These are phyloP conservation scores for Xylaria bambusicola DNA, from an alignment of 495 filamentous ascomycete species.

Conservation along the genomic window DNA sequence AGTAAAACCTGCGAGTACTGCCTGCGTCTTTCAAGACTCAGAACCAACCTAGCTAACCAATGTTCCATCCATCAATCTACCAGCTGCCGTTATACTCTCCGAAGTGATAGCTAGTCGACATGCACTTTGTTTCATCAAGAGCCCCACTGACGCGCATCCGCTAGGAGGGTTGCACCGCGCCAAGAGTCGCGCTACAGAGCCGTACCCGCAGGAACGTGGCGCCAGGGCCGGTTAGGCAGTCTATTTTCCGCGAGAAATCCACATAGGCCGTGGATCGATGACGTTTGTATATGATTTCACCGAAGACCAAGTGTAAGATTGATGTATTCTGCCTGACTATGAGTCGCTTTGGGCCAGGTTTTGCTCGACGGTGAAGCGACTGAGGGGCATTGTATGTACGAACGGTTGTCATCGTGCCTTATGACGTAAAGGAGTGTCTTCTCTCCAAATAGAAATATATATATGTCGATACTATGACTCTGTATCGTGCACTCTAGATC, in stretches of 20 bases:
- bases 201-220: neutral
- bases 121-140: neutral
- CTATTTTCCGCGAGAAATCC: neutral
- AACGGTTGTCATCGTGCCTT: neutral
- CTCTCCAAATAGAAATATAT: neutral
- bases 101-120: neutral
- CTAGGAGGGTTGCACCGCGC: neutral
- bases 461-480: neutral
- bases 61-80: too few species aligned
- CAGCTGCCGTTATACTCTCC: too few species aligned
- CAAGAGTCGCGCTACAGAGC: neutral
- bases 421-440: slow-evolving; percentile 5
- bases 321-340: neutral
- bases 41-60: too few species aligned
- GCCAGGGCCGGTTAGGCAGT: too few species aligned
- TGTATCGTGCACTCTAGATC: neutral
- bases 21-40: too few species aligned
- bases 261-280: neutral
- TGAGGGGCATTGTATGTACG: neutral
- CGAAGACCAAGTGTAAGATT: neutral
- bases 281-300: slow-evolving; percentile 14
- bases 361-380: neutral
- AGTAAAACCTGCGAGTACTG: too few species aligned
- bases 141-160: neutral
- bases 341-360: neutral